These are phyloP conservation scores for Nitzschia putrida DNA, from an alignment of 108 stramenopile genomes.

Conservation along the genomic window DNA sequence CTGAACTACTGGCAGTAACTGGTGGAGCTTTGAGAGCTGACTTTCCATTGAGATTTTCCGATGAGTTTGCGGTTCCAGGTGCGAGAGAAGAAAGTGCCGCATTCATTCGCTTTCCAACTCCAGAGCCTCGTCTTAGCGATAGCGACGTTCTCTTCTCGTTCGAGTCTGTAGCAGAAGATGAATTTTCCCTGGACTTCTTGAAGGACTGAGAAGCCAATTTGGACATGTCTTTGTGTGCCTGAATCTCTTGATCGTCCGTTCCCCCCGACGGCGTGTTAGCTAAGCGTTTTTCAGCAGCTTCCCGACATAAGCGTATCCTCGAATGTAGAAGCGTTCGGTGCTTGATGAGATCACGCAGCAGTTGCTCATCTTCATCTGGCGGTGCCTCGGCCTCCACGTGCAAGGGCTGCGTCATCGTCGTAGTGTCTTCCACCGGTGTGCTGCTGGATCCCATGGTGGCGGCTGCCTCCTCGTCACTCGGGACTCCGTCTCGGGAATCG, in stretches of 20 bases:
- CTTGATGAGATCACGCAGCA: conserved; percentile 14
- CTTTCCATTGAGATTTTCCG: not conserved
- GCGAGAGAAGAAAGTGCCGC: conserved; percentile 63
- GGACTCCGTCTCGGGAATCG: conserved; percentile 15
- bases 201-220: conserved; percentile 30
- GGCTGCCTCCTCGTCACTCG: not conserved
- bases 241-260: conserved; percentile 41
- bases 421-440: not conserved
- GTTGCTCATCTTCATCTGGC: not conserved
- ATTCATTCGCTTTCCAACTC: conserved; percentile 74
- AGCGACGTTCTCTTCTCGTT: conserved; percentile 42
- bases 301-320: conserved; percentile 32
- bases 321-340: conserved; percentile 41
- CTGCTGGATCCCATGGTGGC: too few relatives aligned
- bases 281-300: conserved; percentile 39
- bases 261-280: not conserved
- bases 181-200: conserved; percentile 29
- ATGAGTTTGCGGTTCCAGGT: conserved; percentile 22
- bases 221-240: conserved; percentile 29
- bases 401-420: not conserved
- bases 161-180: conserved; percentile 1
- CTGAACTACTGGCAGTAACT: not conserved
- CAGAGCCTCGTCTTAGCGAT: conserved; percentile 61
- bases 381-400: not conserved
- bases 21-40: not conserved